Evolutionary conservation across 2,329 filamentous ascomycete species (phyloP).

Genomic region (Arachnopeziza araneosa): DNA sequence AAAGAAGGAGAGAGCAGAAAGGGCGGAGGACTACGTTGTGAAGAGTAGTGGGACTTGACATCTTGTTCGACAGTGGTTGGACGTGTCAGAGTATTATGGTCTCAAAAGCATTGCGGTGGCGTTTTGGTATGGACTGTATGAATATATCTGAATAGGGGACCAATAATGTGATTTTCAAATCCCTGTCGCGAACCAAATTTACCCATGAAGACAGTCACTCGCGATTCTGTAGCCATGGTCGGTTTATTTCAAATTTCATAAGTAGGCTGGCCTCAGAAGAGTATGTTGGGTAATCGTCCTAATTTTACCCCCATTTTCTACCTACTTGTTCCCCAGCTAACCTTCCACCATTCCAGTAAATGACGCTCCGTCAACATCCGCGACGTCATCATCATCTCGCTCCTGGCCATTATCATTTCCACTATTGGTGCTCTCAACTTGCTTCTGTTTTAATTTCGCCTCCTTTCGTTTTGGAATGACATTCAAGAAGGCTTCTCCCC

Average conservation of each 20-base stretch:
- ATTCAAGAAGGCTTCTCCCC: conserved; percentile 81
- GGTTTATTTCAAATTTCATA: background rate
- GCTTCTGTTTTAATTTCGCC: conserved; percentile 52
- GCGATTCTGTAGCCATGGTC: too few species aligned
- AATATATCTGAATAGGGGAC: too few species aligned
- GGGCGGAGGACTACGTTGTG: conserved; percentile 38
- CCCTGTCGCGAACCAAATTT: background rate
- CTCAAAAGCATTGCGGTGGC: background rate
- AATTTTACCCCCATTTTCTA: background rate
- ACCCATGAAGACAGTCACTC: too few species aligned
- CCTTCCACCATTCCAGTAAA: background rate
- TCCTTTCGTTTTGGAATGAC: conserved; percentile 92
- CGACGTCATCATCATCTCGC: conserved; percentile 3
- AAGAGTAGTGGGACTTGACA: conserved; percentile 10
- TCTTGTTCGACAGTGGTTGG: background rate
- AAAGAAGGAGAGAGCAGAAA: conserved; percentile 58
- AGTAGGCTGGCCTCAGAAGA: background rate
- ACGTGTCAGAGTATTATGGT: background rate
- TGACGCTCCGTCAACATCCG: background rate
- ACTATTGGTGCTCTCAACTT: conserved; percentile 16
- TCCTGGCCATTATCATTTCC: conserved; percentile 26
- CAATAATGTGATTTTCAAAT: background rate
- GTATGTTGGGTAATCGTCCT: background rate
- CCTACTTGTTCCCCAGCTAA: background rate
- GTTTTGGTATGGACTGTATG: background rate